Evolutionary conservation across 441 rosid species (phyloP).

Genomic region (Erodium moschatum): DNA sequence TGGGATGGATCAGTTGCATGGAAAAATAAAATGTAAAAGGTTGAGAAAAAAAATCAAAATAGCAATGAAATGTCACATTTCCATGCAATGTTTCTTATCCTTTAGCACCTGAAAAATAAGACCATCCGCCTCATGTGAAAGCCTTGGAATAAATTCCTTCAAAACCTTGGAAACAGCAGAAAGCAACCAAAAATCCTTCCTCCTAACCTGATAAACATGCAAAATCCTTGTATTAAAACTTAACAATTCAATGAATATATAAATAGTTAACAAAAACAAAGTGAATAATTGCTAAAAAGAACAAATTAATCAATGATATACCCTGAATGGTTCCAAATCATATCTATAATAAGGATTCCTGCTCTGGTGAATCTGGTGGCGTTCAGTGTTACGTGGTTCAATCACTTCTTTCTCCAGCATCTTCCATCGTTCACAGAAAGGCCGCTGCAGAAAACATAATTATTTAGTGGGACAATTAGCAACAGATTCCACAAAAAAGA

Average conservation of each 20-base stretch:
- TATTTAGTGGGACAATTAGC: conserved; percentile 13
- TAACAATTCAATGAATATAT: not conserved
- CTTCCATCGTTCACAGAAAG: conserved; percentile 94
- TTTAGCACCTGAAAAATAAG: conserved; percentile 85
- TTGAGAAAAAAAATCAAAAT: not conserved
- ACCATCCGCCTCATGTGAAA: conserved; percentile 98
- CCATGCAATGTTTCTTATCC: conserved; percentile 4
- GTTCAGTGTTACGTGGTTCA: conserved; percentile 82
- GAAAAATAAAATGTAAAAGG: conserved; percentile 1
- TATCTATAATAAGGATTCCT: conserved; percentile 72
- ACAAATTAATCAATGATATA: conserved; percentile 21
- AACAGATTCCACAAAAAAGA: not conserved
- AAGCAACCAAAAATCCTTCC: conserved; percentile 97
- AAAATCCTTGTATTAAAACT: not conserved
- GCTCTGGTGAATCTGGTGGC: conserved; percentile 56
- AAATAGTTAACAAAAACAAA: not conserved
- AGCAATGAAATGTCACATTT: conserved; percentile 3
- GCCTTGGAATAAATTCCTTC: conserved; percentile 87
- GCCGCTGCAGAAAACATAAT: conserved; percentile 53
- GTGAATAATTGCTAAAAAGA: not conserved
- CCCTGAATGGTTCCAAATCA: conserved; percentile 96
- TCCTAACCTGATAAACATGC: conserved; percentile 62
- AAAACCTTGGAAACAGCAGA: conserved; percentile 76
- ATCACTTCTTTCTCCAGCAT: conserved; percentile 94
- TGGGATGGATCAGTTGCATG: not conserved